A percentile compares a stretch with the other conserved stretches of the same genome.
Evolutionary conservation across 495 filamentous ascomycete species (phyloP).

Genomic region (Xylaria intraflava): DNA sequence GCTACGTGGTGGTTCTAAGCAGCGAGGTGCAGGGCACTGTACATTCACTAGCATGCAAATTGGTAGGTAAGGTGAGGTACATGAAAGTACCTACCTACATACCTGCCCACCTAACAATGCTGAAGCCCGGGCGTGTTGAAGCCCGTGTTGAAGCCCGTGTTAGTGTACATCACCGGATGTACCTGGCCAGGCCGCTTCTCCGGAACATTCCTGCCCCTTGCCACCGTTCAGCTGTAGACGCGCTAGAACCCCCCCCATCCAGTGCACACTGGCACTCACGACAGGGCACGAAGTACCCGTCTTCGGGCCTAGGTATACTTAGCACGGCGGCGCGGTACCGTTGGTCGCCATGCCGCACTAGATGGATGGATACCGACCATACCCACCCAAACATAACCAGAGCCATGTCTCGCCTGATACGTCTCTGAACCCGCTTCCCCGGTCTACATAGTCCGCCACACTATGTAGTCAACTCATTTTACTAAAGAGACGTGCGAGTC

Average conservation of each 20-base stretch:
- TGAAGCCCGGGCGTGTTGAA: too few species aligned
- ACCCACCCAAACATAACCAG: background rate
- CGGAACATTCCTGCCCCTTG: constrained; percentile 18
- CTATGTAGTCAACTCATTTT: constrained; percentile 15
- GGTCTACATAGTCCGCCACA: too few species aligned
- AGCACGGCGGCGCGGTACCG: too few species aligned
- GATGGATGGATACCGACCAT: background rate
- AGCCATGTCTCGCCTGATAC: constrained; percentile 14
- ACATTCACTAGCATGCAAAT: background rate
- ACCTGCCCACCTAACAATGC: background rate
- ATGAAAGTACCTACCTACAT: background rate
- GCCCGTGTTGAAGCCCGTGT: too few species aligned
- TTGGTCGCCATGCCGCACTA: constrained; percentile 1
- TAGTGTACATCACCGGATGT: background rate
- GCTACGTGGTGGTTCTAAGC: too few species aligned
- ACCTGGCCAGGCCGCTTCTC: constrained; percentile 14
- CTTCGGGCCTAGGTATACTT: too few species aligned
- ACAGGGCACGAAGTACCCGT: too few species aligned
- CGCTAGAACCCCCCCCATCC: too few species aligned
- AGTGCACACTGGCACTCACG: too few species aligned
- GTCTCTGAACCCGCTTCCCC: constrained; percentile 11
- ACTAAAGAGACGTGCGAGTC: constrained; percentile 26
- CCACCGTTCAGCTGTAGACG: too few species aligned
- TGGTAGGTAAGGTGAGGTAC: background rate
- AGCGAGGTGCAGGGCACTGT: too few species aligned